Base-by-base conservation (phyloP, 805 yeast genomes). In the Teunomyces aglyptinius region DNA sequence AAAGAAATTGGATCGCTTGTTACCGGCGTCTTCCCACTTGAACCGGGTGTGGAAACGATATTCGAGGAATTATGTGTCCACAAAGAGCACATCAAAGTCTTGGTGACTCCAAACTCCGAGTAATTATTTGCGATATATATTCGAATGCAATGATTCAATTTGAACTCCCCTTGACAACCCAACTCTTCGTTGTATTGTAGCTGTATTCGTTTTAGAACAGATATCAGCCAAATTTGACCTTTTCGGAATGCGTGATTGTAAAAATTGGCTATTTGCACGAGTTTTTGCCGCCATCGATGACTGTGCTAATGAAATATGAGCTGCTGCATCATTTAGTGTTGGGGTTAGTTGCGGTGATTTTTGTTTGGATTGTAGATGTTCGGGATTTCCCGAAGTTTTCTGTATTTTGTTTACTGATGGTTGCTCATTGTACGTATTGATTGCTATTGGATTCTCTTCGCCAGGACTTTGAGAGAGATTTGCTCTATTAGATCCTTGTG, bases 121-220 rank as follows among this genome's bases (percentile, higher is more conserved):
- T 36, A 36, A 22, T 36, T 22, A 35, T 34, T 34, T 34, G 33
- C 35, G 39, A 15, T 18, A 19, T 27, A 29, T 35, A 15, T 44
- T 38, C 13, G 36, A 47, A 44, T 63, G 67, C 41, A 63, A 50
- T 13, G 65, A 46, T 12, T 64, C 70, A 6, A 64, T 48, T 38
- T 49, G 56, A 13, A 42, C 44, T 38, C 55, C 50, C 42, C 51
- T 57, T 5, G 68, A 63, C 27, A 64, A 50, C 10, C 70, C 70
- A 6, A 63, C 67, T 40, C 65, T 41, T 29, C 34, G 18, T 6
- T 15, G 19, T 16, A 13, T 22, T 15, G 44, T 35, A 8, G 41
- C 40, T 1, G 20, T 19, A 36, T 43, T 47, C 3, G 44, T 41
- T 20, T 32, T 26, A 4, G 48, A 47, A 33, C 51, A 46, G 6